These are phyloP conservation scores for Endogone sp. DNA, from an alignment of 192 early-diverging fungal species.

Conservation along the genomic window DNA sequence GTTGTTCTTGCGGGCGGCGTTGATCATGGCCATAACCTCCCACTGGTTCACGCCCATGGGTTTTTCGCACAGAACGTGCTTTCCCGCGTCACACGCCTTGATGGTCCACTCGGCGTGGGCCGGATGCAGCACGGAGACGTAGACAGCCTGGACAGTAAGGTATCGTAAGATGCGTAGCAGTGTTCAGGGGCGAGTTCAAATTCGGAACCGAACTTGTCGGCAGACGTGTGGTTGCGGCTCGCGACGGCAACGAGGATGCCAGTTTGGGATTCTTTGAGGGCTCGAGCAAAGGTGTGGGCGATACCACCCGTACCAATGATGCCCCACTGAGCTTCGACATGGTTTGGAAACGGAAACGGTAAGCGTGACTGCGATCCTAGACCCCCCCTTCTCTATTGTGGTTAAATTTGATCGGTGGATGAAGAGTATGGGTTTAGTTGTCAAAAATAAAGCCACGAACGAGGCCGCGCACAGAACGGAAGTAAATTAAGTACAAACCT, in stretches of 20 bases:
- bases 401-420: too few relatives aligned
- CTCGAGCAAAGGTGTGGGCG: constrained; percentile 29
- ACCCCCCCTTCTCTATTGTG: too few relatives aligned
- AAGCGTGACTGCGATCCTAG: too few relatives aligned
- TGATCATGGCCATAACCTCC: constrained; percentile 21
- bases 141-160: constrained; percentile 62
- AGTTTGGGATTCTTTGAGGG: constrained; percentile 12
- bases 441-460: too few relatives aligned
- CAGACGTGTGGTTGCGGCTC: constrained; percentile 15
- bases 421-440: too few relatives aligned
- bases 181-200: constrained; percentile 1
- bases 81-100: constrained; percentile 45
- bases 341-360: too few relatives aligned
- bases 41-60: constrained; percentile 28
- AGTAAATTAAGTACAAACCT: too few relatives aligned
- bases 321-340: constrained; percentile 24
- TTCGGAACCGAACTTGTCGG: constrained; percentile 15
- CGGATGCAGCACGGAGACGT: constrained; percentile 64
- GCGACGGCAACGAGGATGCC: constrained; percentile 21
- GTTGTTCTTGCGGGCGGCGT: constrained; percentile 11
- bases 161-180: constrained; percentile 39
- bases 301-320: constrained; percentile 34
- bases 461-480: too few relatives aligned
- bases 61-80: constrained; percentile 51
- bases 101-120: constrained; percentile 54